phyloP scores from a whole-genome alignment of 2,329 filamentous ascomycete genomes.

The Sporothrix phasma region DNA sequence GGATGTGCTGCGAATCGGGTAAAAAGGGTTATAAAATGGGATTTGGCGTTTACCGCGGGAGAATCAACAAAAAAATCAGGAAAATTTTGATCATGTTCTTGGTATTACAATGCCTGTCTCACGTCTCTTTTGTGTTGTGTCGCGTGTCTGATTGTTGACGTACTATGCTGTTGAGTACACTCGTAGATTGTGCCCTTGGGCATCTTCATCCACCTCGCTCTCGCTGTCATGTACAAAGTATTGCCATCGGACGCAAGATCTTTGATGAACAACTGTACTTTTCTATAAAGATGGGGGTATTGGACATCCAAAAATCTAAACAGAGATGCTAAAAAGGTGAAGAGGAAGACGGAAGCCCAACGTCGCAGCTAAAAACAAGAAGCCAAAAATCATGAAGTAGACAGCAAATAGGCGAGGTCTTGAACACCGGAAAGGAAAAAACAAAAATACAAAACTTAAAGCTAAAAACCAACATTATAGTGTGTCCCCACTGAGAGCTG shows the following conservation, averaged over 20 bases:
- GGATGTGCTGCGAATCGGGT: not conserved
- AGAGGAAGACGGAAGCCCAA: not conserved
- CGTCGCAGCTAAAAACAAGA: not conserved
- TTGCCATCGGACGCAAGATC: not conserved
- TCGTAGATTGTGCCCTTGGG: no score
- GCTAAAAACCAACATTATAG: not conserved
- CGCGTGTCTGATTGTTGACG: no score
- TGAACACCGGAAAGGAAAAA: no score
- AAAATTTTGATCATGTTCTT: not conserved
- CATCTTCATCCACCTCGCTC: no score
- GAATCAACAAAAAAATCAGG: conserved; percentile 6
- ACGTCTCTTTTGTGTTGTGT: no score
- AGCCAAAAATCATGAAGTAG: not conserved
- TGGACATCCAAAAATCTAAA: conserved; percentile 4
- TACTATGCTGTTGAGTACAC: no score
- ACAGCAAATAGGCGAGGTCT: not conserved
- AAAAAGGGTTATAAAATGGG: not conserved
- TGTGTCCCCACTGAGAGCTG: conserved; percentile 10
- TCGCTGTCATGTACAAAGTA: not conserved
- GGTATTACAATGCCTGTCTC: not conserved
- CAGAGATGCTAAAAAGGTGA: conserved; percentile 1
- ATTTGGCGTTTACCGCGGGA: conserved; percentile 8
- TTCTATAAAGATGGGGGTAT: conserved; percentile 8
- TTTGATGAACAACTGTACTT: not conserved
- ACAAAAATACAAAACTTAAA: not conserved